Evolutionary conservation across 306 rosid genomes (phyloP).

Genomic region (Parietaria judaica): DNA sequence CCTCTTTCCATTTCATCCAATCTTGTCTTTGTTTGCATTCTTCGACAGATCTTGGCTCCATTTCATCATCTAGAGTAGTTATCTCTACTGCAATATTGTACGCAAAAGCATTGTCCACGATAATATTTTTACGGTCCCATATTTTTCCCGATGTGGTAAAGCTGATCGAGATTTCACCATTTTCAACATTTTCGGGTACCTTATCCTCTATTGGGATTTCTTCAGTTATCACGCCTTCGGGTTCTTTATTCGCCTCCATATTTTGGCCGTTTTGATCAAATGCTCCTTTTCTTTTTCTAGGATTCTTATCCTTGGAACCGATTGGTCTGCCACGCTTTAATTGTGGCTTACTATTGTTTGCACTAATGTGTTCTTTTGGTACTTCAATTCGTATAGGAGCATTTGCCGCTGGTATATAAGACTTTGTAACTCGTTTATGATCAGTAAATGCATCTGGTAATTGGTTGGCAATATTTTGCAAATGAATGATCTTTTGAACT

Average conservation of each 20-base stretch:
- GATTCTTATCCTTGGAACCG: background rate
- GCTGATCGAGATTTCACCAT: background rate
- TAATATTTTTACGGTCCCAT: background rate
- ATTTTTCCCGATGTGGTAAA: background rate
- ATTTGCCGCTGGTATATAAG: background rate
- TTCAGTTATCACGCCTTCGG: too few relatives aligned
- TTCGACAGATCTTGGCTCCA: background rate
- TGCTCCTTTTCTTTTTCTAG: background rate
- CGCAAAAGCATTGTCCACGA: background rate
- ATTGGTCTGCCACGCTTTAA: slow-evolving; percentile 4
- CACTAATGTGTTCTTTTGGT: background rate
- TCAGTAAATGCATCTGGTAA: slow-evolving; percentile 9
- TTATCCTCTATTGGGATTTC: background rate
- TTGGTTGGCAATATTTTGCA: background rate
- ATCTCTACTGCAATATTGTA: background rate
- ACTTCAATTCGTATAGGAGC: background rate
- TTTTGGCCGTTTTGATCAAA: background rate
- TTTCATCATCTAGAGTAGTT: background rate
- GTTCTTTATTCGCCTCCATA: background rate
- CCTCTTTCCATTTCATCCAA: background rate
- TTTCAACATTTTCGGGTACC: background rate
- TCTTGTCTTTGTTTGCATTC: background rate
- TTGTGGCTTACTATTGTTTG: background rate
- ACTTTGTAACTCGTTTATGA: background rate
- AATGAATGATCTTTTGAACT: slow-evolving; percentile 3